Evolutionary conservation across 2,329 filamentous ascomycete genomes (phyloP).

Genomic region (Huntiella omanensis): DNA sequence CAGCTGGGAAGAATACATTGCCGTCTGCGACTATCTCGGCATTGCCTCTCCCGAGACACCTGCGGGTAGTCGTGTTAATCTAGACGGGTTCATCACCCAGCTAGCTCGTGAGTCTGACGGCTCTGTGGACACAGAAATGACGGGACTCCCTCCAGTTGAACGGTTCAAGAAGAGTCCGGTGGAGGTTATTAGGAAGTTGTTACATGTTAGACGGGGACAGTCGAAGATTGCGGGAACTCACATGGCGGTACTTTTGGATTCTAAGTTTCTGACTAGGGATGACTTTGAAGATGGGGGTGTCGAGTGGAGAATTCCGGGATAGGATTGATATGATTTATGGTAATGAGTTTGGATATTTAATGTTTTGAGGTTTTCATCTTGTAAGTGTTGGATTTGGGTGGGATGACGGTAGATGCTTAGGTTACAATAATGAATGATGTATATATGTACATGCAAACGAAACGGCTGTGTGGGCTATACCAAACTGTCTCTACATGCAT

Average conservation of each 20-base stretch:
- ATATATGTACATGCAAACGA: no score
- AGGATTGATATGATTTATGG: no score
- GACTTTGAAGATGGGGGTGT: constrained; percentile 13
- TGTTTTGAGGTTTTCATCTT: no score
- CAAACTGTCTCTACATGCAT: no score
- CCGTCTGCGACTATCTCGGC: constrained; percentile 32
- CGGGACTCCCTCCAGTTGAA: background rate
- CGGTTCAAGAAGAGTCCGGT: constrained; percentile 19
- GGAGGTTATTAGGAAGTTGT: constrained; percentile 20
- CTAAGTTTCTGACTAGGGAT: constrained; percentile 13
- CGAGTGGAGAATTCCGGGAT: no score
- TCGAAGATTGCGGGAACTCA: constrained; percentile 24
- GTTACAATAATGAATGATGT: no score
- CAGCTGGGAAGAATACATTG: constrained; percentile 32
- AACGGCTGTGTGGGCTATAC: no score
- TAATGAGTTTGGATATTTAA: no score
- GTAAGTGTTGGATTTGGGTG: no score
- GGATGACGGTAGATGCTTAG: no score
- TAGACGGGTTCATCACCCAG: constrained; percentile 20
- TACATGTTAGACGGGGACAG: constrained; percentile 21
- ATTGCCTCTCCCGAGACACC: constrained; percentile 19
- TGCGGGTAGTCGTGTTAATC: constrained; percentile 13
- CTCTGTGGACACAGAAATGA: constrained; percentile 10
- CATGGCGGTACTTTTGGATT: constrained; percentile 21
- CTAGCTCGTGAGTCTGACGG: background rate